phyloP scores from a whole-genome alignment of 2,329 filamentous ascomycete genomes.

The Xenoacremonium recifei region DNA sequence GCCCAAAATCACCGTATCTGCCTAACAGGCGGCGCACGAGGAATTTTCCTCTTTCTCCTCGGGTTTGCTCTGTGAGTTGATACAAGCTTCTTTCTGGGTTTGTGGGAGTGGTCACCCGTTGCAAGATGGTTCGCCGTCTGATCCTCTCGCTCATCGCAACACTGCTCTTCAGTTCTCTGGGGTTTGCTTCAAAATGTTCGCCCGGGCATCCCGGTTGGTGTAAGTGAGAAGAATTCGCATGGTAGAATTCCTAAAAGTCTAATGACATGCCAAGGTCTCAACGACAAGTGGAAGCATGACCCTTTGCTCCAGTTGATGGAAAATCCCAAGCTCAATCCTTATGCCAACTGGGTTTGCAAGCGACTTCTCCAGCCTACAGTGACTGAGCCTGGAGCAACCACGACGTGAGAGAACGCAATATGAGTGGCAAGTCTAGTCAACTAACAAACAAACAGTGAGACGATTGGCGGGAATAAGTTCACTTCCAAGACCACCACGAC shows the following conservation, averaged over 20 bases:
- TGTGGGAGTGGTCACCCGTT: neutral
- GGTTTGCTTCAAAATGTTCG: constrained; percentile 3
- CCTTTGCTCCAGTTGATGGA: constrained; percentile 6
- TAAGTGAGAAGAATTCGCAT: neutral
- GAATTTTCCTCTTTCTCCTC: no score
- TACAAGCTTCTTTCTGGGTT: neutral
- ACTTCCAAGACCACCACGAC: neutral
- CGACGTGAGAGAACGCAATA: neutral
- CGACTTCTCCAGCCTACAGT: constrained; percentile 10
- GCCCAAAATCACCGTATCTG: no score
- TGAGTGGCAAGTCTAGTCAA: no score
- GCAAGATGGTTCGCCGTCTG: constrained; percentile 14
- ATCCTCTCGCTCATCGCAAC: constrained; percentile 10
- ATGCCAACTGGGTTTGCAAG: constrained; percentile 7
- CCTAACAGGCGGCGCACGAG: no score
- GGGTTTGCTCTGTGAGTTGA: neutral
- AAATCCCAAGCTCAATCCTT: neutral
- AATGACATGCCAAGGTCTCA: constrained; percentile 3
- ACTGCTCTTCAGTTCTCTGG: constrained; percentile 2
- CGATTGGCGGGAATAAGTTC: neutral
- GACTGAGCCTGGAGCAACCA: constrained; percentile 3
- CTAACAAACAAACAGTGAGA: no score
- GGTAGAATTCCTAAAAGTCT: neutral
- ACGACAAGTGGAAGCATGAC: constrained; percentile 9
- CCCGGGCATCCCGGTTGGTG: constrained; percentile 5